Conservation (phyloP, 257 asterid species). For the Echites panduratus region DNA sequence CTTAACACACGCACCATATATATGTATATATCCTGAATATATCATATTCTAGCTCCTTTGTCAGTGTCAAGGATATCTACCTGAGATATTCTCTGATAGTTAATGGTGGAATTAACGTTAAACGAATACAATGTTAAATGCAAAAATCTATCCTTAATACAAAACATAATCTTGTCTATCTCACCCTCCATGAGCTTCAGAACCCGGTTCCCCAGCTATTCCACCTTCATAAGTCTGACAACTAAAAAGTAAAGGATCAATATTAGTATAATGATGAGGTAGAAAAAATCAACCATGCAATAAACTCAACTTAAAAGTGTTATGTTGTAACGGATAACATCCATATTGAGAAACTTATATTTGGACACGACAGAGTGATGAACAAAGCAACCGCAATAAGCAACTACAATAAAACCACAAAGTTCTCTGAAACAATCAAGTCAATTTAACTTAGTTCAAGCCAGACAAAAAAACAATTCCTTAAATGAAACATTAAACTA, state of each 20-base stretch:
- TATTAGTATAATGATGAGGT: not conserved
- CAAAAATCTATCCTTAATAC: not conserved
- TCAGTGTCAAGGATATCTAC: not conserved
- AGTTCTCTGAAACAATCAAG: not conserved
- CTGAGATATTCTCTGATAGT: not conserved
- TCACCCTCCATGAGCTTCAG: slow-evolving; percentile 99
- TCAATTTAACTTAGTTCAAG: not conserved
- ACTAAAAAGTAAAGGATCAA: slow-evolving; percentile 30
- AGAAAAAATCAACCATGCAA: not conserved
- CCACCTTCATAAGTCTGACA: slow-evolving; percentile 99
- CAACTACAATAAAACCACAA: not conserved
- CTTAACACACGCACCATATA: not conserved
- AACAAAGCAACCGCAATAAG: not conserved
- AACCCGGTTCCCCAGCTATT: slow-evolving; percentile 88
- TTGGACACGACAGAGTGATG: not conserved
- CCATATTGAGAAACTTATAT: not conserved
- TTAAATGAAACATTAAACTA: not conserved
- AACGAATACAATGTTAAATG: not conserved
- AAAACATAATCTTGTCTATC: slow-evolving; percentile 18
- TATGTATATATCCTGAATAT: not conserved
- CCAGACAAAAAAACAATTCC: not conserved
- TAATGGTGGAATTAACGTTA: not conserved
- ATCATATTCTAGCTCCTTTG: not conserved
- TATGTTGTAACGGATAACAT: not conserved
- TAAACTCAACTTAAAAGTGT: not conserved